These are phyloP conservation scores for Botrytis pseudocinerea DNA, from an alignment of 2,329 filamentous ascomycete species.

Conservation along the genomic window DNA sequence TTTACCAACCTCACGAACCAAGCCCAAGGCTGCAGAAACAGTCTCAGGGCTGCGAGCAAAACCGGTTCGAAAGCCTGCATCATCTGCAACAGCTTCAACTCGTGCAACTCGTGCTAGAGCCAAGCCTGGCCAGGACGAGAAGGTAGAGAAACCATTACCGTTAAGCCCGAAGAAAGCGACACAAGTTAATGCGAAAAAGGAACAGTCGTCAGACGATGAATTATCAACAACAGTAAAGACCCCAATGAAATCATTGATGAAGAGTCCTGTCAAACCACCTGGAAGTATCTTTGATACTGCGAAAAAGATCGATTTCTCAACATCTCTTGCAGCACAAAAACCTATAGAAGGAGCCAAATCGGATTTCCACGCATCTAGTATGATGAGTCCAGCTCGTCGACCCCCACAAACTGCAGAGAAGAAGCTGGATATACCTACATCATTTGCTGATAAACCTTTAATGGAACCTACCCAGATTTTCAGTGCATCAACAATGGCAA, in stretches of 20 bases:
- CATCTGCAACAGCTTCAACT: constrained; percentile 34
- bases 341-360: constrained; percentile 34
- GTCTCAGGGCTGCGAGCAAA: constrained; percentile 47
- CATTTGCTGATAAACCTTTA: constrained; percentile 36
- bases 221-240: constrained; percentile 54
- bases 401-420: constrained; percentile 44
- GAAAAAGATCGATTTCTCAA: constrained; percentile 43
- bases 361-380: constrained; percentile 44
- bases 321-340: constrained; percentile 37
- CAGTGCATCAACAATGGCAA: constrained; percentile 47
- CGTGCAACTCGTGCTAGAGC: constrained; percentile 38
- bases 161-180: constrained; percentile 66
- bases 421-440: constrained; percentile 42
- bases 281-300: constrained; percentile 38
- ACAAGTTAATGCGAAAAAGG: constrained; percentile 51
- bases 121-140: constrained; percentile 39
- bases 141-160: constrained; percentile 49
- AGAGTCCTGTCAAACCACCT: constrained; percentile 56
- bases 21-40: constrained; percentile 41
- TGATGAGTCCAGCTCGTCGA: constrained; percentile 59
- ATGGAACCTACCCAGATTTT: constrained; percentile 42
- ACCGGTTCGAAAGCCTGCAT: constrained; percentile 51
- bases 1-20: constrained; percentile 46
- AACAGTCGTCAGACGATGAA: constrained; percentile 59
- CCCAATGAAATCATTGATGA: constrained; percentile 54